phyloP scores from a whole-genome alignment of 1,139 yeast species.

The Geotrichum armillariae region DNA sequence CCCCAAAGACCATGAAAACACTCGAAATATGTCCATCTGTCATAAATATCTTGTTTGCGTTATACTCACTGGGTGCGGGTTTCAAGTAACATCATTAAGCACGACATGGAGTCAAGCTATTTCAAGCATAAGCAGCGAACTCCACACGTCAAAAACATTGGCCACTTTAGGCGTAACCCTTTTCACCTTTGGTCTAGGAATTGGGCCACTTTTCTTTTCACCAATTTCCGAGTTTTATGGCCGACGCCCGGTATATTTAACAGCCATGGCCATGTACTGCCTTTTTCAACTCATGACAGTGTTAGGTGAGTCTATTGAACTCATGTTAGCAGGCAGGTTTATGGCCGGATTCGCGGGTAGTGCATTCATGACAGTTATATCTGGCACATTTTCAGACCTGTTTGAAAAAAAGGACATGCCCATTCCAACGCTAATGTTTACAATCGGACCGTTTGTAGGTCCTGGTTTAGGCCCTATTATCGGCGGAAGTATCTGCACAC shows the following conservation, averaged over 20 bases:
- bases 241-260: slow-evolving; percentile 60
- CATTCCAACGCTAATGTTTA: slow-evolving; percentile 66
- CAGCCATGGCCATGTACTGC: slow-evolving; percentile 56
- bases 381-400: slow-evolving; percentile 71
- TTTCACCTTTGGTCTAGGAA: slow-evolving; percentile 65
- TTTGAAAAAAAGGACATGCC: slow-evolving; percentile 59
- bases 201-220: slow-evolving; percentile 69
- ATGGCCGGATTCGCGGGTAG: slow-evolving; percentile 68
- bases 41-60: not conserved
- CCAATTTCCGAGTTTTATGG: slow-evolving; percentile 78
- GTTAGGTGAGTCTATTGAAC: slow-evolving; percentile 60
- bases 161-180: slow-evolving; percentile 61
- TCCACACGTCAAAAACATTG: slow-evolving; percentile 56
- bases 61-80: not conserved
- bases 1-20: not conserved
- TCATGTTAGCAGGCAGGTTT: slow-evolving; percentile 64
- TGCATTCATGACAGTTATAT: slow-evolving; percentile 69
- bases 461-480: slow-evolving; percentile 73
- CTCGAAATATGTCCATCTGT: not conserved
- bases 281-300: slow-evolving; percentile 67
- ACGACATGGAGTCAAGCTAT: slow-evolving; percentile 3
- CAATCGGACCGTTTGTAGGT: slow-evolving; percentile 77
- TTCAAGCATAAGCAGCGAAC: slow-evolving; percentile 44
- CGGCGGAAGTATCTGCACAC: slow-evolving; percentile 61
- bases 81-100: slow-evolving; percentile 1